Conservation (phyloP, 1,284 basidiomycete species). For the Cryptococcus deneoformans region DNA sequence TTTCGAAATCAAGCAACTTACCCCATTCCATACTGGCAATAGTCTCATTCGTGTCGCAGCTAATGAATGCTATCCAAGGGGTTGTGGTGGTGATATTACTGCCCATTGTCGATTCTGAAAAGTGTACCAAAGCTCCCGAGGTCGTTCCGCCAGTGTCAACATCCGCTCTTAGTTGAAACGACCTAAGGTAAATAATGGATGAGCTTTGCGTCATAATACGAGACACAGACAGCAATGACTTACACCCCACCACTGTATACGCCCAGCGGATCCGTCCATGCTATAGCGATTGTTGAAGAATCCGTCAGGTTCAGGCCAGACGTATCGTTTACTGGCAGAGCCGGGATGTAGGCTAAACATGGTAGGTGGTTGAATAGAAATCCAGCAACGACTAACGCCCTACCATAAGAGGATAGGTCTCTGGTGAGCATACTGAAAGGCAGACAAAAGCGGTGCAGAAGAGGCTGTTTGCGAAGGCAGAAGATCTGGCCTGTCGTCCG, state of each 20-base stretch:
- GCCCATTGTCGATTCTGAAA: conserved; percentile 57
- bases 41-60: conserved; percentile 73
- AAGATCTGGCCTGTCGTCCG: no score
- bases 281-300: conserved; percentile 59
- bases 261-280: conserved; percentile 56
- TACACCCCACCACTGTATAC: conserved; percentile 26
- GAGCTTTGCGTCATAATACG: background rate
- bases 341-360: conserved; percentile 56
- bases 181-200: conserved; percentile 21
- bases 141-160: conserved; percentile 37
- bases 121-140: conserved; percentile 74
- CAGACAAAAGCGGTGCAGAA: no score
- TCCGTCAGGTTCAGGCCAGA: conserved; percentile 58
- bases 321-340: conserved; percentile 65
- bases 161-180: conserved; percentile 45
- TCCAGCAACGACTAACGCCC: no score
- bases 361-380: no score
- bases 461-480: no score
- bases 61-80: conserved; percentile 84
- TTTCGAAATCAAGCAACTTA: conserved; percentile 13
- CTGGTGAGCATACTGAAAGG: no score
- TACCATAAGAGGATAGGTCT: no score
- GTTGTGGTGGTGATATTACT: conserved; percentile 58
- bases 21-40: conserved; percentile 50
- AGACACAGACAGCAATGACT: background rate